Conservation (phyloP, 805 yeast genomes). For the Wickerhamomyces silvicola region DNA sequence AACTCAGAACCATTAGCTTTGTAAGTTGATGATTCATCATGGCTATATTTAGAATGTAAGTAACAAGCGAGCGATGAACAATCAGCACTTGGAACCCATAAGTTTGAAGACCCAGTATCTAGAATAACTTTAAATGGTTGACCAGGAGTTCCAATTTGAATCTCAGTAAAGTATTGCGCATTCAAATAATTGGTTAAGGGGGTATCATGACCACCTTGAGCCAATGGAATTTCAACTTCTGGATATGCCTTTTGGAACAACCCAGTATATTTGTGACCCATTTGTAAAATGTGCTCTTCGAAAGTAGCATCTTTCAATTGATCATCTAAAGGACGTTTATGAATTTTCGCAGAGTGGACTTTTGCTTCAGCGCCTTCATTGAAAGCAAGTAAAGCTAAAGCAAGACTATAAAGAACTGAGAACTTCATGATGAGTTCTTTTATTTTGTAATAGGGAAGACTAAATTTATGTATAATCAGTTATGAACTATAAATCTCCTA, state of each 20-base stretch:
- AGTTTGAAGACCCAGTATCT: slow-evolving; percentile 94
- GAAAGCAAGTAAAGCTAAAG: slow-evolving; percentile 19
- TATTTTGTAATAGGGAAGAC: not conserved
- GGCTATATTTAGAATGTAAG: slow-evolving; percentile 88
- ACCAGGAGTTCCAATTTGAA: slow-evolving; percentile 86
- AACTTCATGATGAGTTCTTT: slow-evolving; percentile 13
- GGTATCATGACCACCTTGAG: slow-evolving; percentile 51
- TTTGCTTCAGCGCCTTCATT: slow-evolving; percentile 48
- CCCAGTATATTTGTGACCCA: slow-evolving; percentile 56
- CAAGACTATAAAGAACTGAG: slow-evolving; percentile 17
- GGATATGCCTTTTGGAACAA: slow-evolving; percentile 41
- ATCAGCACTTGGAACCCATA: slow-evolving; percentile 91
- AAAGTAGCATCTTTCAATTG: slow-evolving; percentile 45
- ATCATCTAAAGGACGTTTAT: slow-evolving; percentile 52
- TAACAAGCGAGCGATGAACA: slow-evolving; percentile 94
- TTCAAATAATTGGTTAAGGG: slow-evolving; percentile 91
- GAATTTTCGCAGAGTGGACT: slow-evolving; percentile 48
- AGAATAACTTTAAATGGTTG: slow-evolving; percentile 90
- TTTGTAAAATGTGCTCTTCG: slow-evolving; percentile 46
- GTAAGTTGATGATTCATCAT: slow-evolving; percentile 73
- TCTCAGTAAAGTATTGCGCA: slow-evolving; percentile 94
- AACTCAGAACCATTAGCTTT: slow-evolving; percentile 83
- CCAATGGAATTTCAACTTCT: slow-evolving; percentile 27
- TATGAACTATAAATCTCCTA: no score
- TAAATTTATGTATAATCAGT: no score